These are phyloP conservation scores for Zygotorulaspora mrakii DNA, from an alignment of 1,139 yeast genomes.

Conservation along the genomic window DNA sequence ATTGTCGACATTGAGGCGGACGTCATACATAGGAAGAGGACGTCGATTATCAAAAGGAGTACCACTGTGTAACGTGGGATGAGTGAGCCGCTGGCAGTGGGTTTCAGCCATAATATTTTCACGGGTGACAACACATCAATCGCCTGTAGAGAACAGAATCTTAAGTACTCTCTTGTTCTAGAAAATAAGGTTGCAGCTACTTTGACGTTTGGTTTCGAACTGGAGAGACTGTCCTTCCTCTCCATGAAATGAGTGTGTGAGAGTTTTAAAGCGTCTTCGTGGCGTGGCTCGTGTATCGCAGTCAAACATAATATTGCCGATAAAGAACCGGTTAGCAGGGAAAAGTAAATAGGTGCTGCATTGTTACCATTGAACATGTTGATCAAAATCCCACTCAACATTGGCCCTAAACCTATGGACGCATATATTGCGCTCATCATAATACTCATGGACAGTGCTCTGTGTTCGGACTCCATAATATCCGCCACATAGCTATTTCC, in stretches of 20 bases:
- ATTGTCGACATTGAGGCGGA: slow-evolving; percentile 44
- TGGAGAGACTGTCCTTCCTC: slow-evolving; percentile 11
- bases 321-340: slow-evolving; percentile 9
- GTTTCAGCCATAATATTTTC: slow-evolving; percentile 43
- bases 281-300: slow-evolving; percentile 18
- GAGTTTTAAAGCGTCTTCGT: slow-evolving; percentile 17
- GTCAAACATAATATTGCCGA: slow-evolving; percentile 14
- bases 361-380: slow-evolving; percentile 16
- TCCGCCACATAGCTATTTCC: slow-evolving; percentile 57
- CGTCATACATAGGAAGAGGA: slow-evolving; percentile 38
- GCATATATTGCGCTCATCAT: slow-evolving; percentile 49
- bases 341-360: slow-evolving; percentile 12
- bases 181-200: slow-evolving; percentile 1
- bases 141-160: slow-evolving; percentile 7
- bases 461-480: slow-evolving; percentile 48
- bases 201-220: slow-evolving; percentile 5
- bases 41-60: slow-evolving; percentile 47
- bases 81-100: slow-evolving; percentile 33
- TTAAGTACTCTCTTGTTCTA: background rate
- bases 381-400: slow-evolving; percentile 44
- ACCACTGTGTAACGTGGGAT: slow-evolving; percentile 47
- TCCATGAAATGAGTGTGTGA: slow-evolving; percentile 11
- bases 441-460: slow-evolving; percentile 51
- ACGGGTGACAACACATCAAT: slow-evolving; percentile 45
- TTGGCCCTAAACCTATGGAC: slow-evolving; percentile 56